Percentiles rank a stretch among this genome's conserved stretches.
Conservation (phyloP, 768 basidiomycete species). For the Amanita thiersii region DNA sequence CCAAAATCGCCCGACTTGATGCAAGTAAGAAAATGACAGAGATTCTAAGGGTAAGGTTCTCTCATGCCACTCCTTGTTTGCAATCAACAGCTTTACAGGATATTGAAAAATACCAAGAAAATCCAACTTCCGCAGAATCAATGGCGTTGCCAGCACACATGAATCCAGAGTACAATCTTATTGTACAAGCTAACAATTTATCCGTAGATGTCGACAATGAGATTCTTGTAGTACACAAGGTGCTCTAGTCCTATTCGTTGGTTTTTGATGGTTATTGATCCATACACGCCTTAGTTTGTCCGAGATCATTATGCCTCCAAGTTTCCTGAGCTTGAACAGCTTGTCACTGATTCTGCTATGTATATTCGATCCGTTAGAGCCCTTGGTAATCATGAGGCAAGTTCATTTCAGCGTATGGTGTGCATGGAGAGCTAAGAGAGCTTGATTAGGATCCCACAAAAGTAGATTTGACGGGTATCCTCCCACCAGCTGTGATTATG, state of each 20-base stretch:
- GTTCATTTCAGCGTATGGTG: too few relatives aligned
- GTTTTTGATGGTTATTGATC: constrained; percentile 12
- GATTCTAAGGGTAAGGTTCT: constrained; percentile 56
- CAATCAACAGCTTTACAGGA: constrained; percentile 41
- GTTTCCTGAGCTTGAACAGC: constrained; percentile 95
- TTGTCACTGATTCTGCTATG: constrained; percentile 86
- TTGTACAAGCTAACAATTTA: constrained; percentile 96
- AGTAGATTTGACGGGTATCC: constrained; percentile 68
- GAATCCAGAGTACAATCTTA: constrained; percentile 93
- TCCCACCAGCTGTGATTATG: constrained; percentile 90
- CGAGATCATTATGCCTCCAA: constrained; percentile 93
- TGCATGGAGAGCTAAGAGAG: constrained; percentile 7
- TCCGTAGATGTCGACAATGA: constrained; percentile 99
- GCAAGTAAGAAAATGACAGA: constrained; percentile 85
- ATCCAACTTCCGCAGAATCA: constrained; percentile 72
- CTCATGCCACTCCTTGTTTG: background rate
- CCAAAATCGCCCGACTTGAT: constrained; percentile 81
- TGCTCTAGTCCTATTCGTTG: constrained; percentile 17
- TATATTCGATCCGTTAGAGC: constrained; percentile 88
- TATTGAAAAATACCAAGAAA: constrained; percentile 77
- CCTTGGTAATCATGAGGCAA: constrained; percentile 75
- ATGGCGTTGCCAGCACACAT: constrained; percentile 77
- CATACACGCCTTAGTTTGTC: constrained; percentile 63
- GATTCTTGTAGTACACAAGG: constrained; percentile 95
- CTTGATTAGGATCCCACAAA: constrained; percentile 73